Base-by-base conservation (phyloP, 805 yeast species). In the Yarrowia yakushimensis region DNA sequence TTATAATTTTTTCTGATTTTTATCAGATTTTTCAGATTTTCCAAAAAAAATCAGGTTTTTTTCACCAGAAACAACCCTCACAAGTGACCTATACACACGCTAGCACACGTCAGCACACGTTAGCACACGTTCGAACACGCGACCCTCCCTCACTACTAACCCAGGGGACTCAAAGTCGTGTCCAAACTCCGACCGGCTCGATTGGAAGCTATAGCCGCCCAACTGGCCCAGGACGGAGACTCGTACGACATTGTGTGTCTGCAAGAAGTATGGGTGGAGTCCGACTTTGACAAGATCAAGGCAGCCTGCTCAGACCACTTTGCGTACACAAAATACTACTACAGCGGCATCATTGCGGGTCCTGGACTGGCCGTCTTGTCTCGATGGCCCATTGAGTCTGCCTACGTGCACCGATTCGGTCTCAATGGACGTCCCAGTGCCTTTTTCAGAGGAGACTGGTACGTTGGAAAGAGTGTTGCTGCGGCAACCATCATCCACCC, bases 401-500 rank as follows among this genome's bases (percentile, higher is more conserved):
- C 97, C 0, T 88, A 87, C 70, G 73, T 94, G 50, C 87, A 88
- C 70, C 77, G 96, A 20, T 94, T 90, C 70, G 96, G 97, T 0
- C 82, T 94, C 65, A 94, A 93, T 72, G 99, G 99, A 1, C 78
- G 97, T 59, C 96, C 98, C 1, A 84, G 90, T 42, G 99, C 99
- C 0, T 86, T 94, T 66, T 87, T 83, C 77, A 78, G 98, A 64
- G 99, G 99, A 36, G 99, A 94, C 72, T 94, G 97, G 97, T 90
- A 83, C 67, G 99, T 94, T 22, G 99, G 99, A 9, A 94, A 94
- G 71, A 82, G 93, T 9, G 82, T 90, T 18, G 87, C 96, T 0
- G 84, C 90, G 3, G 87, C 96, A 0, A 73, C 84, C 4, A 76
- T 94, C 42, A 77, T 77, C 63, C 86, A 88, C 5, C 74, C 82